Evolutionary conservation across 2,329 filamentous ascomycete species (phyloP).

Genomic region (Ophiostoma ulmi): DNA sequence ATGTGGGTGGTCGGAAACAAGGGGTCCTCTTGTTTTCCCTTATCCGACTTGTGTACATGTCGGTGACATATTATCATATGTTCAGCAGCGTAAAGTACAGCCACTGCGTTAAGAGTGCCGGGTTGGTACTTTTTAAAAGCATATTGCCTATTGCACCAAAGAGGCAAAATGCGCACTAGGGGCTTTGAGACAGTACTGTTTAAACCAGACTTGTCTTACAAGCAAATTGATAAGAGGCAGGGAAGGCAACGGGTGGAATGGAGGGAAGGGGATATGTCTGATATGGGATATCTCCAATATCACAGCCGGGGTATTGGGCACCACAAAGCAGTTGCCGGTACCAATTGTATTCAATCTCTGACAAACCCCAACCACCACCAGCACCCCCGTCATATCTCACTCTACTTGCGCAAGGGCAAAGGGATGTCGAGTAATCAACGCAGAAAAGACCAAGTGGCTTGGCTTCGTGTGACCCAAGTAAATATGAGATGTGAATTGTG

Average conservation of each 20-base stretch:
- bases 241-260: not conserved
- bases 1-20: not conserved
- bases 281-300: constrained; percentile 6
- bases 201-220: not conserved
- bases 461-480: not conserved
- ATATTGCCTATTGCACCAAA: not conserved
- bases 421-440: not conserved
- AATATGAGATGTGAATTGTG: not conserved
- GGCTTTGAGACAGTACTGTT: not conserved
- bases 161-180: not conserved
- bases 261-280: not conserved
- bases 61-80: not conserved
- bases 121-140: not conserved
- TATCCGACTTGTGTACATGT: not conserved
- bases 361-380: not conserved
- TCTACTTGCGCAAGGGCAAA: not conserved
- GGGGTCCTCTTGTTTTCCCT: not conserved
- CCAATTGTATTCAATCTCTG: not conserved
- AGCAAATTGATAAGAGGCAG: not conserved
- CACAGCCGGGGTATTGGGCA: not conserved
- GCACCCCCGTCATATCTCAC: constrained; percentile 9
- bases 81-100: not conserved
- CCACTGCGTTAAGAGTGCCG: not conserved
- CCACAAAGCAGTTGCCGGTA: not conserved
- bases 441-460: not conserved